A percentile compares a stretch with the other conserved stretches of the same genome.
phyloP scores from a whole-genome alignment of 371 early-diverging fungal genomes.

The Circinella umbellata region DNA sequence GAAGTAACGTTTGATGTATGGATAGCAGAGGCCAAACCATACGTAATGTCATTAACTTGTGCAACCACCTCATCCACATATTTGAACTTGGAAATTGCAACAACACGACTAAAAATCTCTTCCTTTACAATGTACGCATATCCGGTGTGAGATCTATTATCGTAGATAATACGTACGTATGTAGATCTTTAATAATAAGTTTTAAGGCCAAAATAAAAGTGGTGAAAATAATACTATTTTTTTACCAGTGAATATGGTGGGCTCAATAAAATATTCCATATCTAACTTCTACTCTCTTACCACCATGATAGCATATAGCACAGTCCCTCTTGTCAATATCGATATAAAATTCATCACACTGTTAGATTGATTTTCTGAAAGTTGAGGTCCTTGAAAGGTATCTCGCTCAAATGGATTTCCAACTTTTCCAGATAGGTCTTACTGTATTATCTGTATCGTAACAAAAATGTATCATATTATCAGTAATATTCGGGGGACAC shows the following conservation, averaged over 20 bases:
- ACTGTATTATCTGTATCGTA: too few species aligned
- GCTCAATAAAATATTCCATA: slow-evolving; percentile 57
- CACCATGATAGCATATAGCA: slow-evolving; percentile 50
- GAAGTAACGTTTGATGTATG: slow-evolving; percentile 74
- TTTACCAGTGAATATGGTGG: slow-evolving; percentile 42
- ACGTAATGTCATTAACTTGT: slow-evolving; percentile 72
- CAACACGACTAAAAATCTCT: slow-evolving; percentile 86
- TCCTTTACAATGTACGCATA: slow-evolving; percentile 68
- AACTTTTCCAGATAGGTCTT: too few species aligned
- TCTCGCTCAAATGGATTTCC: too few species aligned
- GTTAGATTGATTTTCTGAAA: slow-evolving; percentile 77
- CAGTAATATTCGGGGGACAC: too few species aligned
- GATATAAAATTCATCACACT: slow-evolving; percentile 60
- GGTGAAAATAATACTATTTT: slow-evolving; percentile 26
- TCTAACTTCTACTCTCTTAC: slow-evolving; percentile 46
- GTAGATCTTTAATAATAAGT: too few species aligned
- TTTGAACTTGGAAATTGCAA: slow-evolving; percentile 70
- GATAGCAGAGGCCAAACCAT: slow-evolving; percentile 86
- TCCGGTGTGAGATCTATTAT: slow-evolving; percentile 34
- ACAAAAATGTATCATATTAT: too few species aligned
- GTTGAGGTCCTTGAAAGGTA: slow-evolving; percentile 62
- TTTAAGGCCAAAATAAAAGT: neutral
- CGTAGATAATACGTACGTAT: neutral
- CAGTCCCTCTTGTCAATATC: slow-evolving; percentile 52
- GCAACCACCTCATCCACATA: slow-evolving; percentile 73